A percentile compares a stretch with the other conserved stretches of the same genome.
Evolutionary conservation across 2,329 filamentous ascomycete species (phyloP).

Genomic region (Xylariales sp.): DNA sequence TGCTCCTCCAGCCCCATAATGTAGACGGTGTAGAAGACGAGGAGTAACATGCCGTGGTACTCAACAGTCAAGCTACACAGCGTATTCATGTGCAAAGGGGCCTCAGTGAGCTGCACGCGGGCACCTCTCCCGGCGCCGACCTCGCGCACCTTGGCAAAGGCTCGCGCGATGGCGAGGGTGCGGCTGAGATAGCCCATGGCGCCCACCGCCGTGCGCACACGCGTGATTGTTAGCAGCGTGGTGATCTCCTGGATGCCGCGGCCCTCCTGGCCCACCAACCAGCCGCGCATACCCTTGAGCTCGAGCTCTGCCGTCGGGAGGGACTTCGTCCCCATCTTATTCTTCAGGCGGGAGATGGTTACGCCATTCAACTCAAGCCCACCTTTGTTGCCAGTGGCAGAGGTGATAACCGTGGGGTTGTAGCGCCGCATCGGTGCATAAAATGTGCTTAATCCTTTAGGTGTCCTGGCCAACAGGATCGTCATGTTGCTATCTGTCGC

Average conservation of each 20-base stretch:
- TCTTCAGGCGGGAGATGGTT: constrained; percentile 54
- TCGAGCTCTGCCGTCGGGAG: constrained; percentile 61
- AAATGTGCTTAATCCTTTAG: constrained; percentile 46
- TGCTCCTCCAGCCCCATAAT: constrained; percentile 33
- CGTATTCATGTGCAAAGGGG: constrained; percentile 38
- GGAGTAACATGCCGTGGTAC: constrained; percentile 31
- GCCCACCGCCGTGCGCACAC: constrained; percentile 38
- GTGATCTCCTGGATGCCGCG: constrained; percentile 56
- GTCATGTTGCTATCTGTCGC: constrained; percentile 58
- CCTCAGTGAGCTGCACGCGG: constrained; percentile 33
- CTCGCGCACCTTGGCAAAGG: constrained; percentile 42
- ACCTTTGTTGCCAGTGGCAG: constrained; percentile 4
- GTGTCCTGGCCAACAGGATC: constrained; percentile 50
- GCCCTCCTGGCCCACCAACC: constrained; percentile 53
- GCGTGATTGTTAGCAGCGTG: constrained; percentile 55
- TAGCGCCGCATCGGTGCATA: constrained; percentile 42
- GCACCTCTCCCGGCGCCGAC: constrained; percentile 26
- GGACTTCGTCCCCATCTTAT: constrained; percentile 57
- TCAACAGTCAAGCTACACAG: constrained; percentile 40
- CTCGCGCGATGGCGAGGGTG: constrained; percentile 41
- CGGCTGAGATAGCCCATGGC: constrained; percentile 37
- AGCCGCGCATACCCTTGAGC: constrained; percentile 42
- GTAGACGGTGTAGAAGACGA: constrained; percentile 27
- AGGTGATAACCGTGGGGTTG: constrained; percentile 9
- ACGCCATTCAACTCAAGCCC: constrained; percentile 50